phyloP scores from a whole-genome alignment of 768 basidiomycete genomes.

The Pleurotus cornucopiae region DNA sequence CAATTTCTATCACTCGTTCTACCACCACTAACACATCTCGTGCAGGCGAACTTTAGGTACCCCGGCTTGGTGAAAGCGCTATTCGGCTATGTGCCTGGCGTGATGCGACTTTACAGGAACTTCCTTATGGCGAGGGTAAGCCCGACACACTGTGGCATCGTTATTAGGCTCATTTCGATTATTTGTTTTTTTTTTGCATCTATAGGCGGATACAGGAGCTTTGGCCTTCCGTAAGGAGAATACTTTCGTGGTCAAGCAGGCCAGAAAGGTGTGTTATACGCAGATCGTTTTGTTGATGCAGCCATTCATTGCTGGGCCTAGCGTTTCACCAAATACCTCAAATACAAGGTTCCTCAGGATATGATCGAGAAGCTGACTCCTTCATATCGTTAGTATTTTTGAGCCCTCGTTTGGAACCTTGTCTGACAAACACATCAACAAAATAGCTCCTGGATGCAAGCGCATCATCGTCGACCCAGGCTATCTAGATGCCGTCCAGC shows the following conservation, averaged over 20 bases:
- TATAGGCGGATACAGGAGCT: slow-evolving; percentile 32
- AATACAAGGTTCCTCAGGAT: slow-evolving; percentile 42
- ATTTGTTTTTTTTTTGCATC: not conserved
- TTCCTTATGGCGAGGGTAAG: slow-evolving; percentile 44
- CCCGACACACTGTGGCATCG: not conserved
- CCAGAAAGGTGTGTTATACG: slow-evolving; percentile 25
- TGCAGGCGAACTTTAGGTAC: slow-evolving; percentile 37
- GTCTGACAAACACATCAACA: no score
- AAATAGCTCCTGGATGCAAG: slow-evolving; percentile 55
- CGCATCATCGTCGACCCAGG: slow-evolving; percentile 58
- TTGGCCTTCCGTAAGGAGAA: slow-evolving; percentile 39
- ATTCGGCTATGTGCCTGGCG: slow-evolving; percentile 49
- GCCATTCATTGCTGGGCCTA: slow-evolving; percentile 15
- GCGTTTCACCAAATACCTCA: slow-evolving; percentile 42
- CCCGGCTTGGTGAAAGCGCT: slow-evolving; percentile 43
- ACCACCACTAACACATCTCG: not conserved
- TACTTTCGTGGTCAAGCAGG: slow-evolving; percentile 21
- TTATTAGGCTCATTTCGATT: not conserved
- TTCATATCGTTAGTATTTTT: slow-evolving; percentile 37
- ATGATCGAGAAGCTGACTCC: slow-evolving; percentile 46
- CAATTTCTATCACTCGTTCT: not conserved
- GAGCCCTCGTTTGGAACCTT: not conserved
- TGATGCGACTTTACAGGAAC: slow-evolving; percentile 44
- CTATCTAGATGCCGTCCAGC: slow-evolving; percentile 49
- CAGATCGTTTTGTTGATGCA: not conserved